Conservation (phyloP, 2,329 filamentous ascomycete genomes). For the Fusarium xylarioides region DNA sequence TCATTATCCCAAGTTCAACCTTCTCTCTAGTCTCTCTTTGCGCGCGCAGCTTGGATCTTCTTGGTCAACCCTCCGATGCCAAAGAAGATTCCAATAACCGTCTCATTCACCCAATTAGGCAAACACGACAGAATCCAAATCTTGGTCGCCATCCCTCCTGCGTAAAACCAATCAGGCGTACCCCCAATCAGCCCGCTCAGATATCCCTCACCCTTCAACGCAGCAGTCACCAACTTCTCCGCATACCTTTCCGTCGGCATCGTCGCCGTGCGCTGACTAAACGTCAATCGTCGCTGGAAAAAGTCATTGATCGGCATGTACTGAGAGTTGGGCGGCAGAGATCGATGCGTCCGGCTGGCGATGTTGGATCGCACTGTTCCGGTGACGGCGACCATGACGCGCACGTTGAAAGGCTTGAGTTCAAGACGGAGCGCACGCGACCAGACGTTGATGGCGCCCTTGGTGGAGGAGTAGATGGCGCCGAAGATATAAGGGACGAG, state of each 20-base stretch:
- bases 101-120: slow-evolving; percentile 44
- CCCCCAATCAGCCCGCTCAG: slow-evolving; percentile 46
- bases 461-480: slow-evolving; percentile 63
- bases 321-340: slow-evolving; percentile 56
- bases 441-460: slow-evolving; percentile 63
- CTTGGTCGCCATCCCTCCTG: slow-evolving; percentile 43
- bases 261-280: slow-evolving; percentile 58
- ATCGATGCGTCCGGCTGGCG: slow-evolving; percentile 51
- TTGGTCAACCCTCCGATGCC: slow-evolving; percentile 40
- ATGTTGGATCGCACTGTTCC: slow-evolving; percentile 64
- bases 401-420: slow-evolving; percentile 62
- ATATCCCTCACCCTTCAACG: slow-evolving; percentile 52
- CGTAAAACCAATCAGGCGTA: slow-evolving; percentile 49
- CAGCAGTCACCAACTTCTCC: slow-evolving; percentile 52
- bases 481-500: slow-evolving; percentile 63
- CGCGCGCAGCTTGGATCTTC: slow-evolving; percentile 37
- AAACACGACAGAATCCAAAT: slow-evolving; percentile 43
- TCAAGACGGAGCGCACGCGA: slow-evolving; percentile 64
- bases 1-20: background rate
- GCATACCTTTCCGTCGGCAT: slow-evolving; percentile 58
- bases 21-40: slow-evolving; percentile 33
- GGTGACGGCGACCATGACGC: slow-evolving; percentile 66
- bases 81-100: slow-evolving; percentile 42
- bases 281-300: slow-evolving; percentile 57
- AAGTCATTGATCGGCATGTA: slow-evolving; percentile 58